Conservation (phyloP, 1,284 basidiomycete species). For the Austroboletus niveus region DNA sequence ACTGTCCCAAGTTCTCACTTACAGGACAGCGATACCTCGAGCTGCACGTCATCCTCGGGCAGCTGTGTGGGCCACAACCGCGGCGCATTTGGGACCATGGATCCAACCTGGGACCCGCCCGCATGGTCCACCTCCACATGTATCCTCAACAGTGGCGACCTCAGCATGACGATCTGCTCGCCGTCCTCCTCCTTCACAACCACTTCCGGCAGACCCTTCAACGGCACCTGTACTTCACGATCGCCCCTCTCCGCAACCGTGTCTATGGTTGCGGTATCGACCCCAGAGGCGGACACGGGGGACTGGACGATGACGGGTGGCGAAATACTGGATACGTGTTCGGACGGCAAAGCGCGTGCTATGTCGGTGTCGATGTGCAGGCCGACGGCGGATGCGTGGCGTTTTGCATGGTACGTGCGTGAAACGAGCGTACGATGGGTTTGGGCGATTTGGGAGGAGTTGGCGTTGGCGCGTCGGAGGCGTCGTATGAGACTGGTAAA, state of each 20-base stretch:
- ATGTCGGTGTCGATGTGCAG: constrained; percentile 42
- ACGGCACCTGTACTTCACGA: constrained; percentile 1
- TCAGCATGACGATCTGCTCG: constrained; percentile 7
- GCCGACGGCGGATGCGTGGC: constrained; percentile 40
- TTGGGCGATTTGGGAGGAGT: constrained; percentile 37
- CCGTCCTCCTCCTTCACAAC: constrained; percentile 4
- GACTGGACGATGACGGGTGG: constrained; percentile 43
- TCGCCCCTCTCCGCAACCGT: constrained; percentile 4
- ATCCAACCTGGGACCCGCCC: neutral
- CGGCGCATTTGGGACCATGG: constrained; percentile 22
- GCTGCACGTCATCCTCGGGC: constrained; percentile 22
- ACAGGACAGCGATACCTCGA: constrained; percentile 15
- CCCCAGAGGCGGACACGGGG: neutral
- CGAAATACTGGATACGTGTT: constrained; percentile 38
- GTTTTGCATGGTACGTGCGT: constrained; percentile 44
- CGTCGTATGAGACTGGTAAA: constrained; percentile 39
- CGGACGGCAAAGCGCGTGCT: constrained; percentile 40
- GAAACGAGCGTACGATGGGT: constrained; percentile 31
- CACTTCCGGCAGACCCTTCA: constrained; percentile 11
- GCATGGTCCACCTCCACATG: neutral
- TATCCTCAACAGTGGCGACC: constrained; percentile 20
- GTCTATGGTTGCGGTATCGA: neutral
- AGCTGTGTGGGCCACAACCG: constrained; percentile 23
- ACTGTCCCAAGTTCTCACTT: constrained; percentile 1
- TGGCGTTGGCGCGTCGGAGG: constrained; percentile 42